Evolutionary conservation across 169 alveolate species (phyloP).

Genomic region (Plasmodium coatneyi): DNA sequence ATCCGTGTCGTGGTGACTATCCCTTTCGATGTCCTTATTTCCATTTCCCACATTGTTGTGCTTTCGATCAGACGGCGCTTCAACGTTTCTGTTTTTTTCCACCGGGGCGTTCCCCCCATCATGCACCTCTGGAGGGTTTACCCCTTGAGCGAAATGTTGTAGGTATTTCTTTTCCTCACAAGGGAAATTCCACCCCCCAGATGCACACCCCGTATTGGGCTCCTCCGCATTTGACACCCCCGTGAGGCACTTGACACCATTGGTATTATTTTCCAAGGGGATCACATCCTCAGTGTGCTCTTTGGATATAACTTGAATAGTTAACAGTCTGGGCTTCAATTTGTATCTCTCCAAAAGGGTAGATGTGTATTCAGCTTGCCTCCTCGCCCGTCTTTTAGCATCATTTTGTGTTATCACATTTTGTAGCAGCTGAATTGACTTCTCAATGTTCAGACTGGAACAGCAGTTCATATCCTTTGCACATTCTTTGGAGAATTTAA

Average conservation of each 20-base stretch:
- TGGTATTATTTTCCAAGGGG: neutral
- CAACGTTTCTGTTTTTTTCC: neutral
- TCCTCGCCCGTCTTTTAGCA: slow-evolving; percentile 42
- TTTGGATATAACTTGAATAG: slow-evolving; percentile 30
- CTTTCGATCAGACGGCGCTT: neutral
- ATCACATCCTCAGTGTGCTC: neutral
- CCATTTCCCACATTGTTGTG: neutral
- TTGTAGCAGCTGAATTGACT: slow-evolving; percentile 36
- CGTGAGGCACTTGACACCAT: neutral
- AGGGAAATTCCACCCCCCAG: neutral
- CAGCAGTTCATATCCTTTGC: neutral
- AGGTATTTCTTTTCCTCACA: neutral
- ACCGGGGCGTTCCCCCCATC: neutral
- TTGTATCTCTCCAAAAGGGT: slow-evolving; percentile 9
- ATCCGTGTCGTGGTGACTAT: neutral
- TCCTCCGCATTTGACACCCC: neutral
- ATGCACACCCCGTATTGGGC: neutral
- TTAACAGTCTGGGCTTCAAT: slow-evolving; percentile 27
- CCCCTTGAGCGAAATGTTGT: neutral
- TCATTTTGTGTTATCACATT: slow-evolving; percentile 49
- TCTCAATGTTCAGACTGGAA: slow-evolving; percentile 6
- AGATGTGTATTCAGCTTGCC: slow-evolving; percentile 58
- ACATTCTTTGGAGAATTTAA: slow-evolving; percentile 30
- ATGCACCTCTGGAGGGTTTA: neutral
- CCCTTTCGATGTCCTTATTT: neutral